A percentile compares a stretch with the other conserved stretches of the same genome.
These are phyloP conservation scores for Alternaria longipes DNA, from an alignment of 2,329 filamentous ascomycete species.

Conservation along the genomic window DNA sequence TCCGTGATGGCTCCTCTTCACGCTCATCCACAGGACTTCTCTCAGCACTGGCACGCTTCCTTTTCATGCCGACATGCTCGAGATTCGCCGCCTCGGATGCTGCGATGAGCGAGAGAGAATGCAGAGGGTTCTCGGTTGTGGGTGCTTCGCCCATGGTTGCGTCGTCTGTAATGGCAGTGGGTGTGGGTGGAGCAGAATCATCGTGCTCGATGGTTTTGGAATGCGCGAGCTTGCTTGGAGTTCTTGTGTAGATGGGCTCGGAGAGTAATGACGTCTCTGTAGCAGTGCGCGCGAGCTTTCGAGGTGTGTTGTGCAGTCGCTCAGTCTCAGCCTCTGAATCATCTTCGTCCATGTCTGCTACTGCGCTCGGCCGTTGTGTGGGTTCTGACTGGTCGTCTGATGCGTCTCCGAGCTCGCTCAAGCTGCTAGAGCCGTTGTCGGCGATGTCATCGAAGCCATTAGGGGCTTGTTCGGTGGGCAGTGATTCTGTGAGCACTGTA, in stretches of 20 bases:
- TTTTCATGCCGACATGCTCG: constrained; percentile 51
- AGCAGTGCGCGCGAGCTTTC: constrained; percentile 60
- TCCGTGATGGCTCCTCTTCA: constrained; percentile 49
- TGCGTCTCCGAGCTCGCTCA: constrained; percentile 89
- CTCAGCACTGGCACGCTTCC: constrained; percentile 56
- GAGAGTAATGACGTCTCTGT: constrained; percentile 47
- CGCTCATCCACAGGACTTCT: constrained; percentile 51
- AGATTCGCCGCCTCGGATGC: constrained; percentile 45
- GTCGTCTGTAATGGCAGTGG: constrained; percentile 32
- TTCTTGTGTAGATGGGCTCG: constrained; percentile 45
- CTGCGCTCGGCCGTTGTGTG: constrained; percentile 37
- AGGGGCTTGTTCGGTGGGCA: constrained; percentile 20
- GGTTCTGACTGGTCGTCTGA: constrained; percentile 65
- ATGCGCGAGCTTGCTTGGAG: constrained; percentile 50
- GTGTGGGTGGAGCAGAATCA: constrained; percentile 41
- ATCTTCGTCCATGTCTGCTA: constrained; percentile 59
- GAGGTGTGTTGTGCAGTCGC: constrained; percentile 87
- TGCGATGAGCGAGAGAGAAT: constrained; percentile 45
- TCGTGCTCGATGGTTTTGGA: constrained; percentile 45
- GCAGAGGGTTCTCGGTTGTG: constrained; percentile 36
- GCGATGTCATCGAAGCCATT: constrained; percentile 61
- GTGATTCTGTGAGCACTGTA: constrained; percentile 27
- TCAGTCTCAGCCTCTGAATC: constrained; percentile 94
- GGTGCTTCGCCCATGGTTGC: constrained; percentile 23
- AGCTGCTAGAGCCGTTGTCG: constrained; percentile 76